phyloP scores from a whole-genome alignment of 2,329 filamentous ascomycete species.

The Orbilia blumenaviensis region DNA sequence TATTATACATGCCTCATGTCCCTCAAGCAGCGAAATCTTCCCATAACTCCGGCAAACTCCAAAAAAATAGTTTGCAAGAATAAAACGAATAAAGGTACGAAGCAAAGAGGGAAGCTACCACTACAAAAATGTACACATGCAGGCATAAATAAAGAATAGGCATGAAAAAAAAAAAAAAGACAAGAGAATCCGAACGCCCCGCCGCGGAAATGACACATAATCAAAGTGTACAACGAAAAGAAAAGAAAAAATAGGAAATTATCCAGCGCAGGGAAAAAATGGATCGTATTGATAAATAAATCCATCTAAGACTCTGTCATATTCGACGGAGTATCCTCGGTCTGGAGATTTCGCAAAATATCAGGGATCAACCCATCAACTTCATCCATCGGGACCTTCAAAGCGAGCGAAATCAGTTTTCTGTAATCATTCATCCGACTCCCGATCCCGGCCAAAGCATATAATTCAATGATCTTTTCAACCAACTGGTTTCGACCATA shows the following conservation, averaged over 20 bases:
- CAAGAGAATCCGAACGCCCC: neutral
- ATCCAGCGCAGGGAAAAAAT: neutral
- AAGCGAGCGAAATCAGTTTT: conserved; percentile 57
- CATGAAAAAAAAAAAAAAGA: too few relatives aligned
- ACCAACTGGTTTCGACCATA: conserved; percentile 56
- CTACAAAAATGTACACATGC: neutral
- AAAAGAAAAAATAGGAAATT: neutral
- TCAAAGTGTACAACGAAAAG: neutral
- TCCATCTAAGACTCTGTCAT: conserved; percentile 25
- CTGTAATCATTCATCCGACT: conserved; percentile 58
- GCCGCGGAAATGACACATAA: neutral
- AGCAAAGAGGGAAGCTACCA: too few relatives aligned
- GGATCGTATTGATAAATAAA: too few relatives aligned
- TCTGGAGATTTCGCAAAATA: conserved; percentile 57
- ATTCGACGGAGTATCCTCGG: conserved; percentile 48
- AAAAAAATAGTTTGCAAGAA: neutral
- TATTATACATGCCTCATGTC: neutral
- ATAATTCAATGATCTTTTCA: conserved; percentile 57
- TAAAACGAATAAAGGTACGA: neutral
- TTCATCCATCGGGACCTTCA: conserved; percentile 56
- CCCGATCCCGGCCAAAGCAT: conserved; percentile 56
- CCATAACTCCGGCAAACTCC: too few relatives aligned
- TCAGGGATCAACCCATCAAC: conserved; percentile 58
- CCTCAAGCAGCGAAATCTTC: too few relatives aligned
- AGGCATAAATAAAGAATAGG: neutral